Evolutionary conservation across 1,284 basidiomycete species (phyloP).

Genomic region (Malassezia sp.): DNA sequence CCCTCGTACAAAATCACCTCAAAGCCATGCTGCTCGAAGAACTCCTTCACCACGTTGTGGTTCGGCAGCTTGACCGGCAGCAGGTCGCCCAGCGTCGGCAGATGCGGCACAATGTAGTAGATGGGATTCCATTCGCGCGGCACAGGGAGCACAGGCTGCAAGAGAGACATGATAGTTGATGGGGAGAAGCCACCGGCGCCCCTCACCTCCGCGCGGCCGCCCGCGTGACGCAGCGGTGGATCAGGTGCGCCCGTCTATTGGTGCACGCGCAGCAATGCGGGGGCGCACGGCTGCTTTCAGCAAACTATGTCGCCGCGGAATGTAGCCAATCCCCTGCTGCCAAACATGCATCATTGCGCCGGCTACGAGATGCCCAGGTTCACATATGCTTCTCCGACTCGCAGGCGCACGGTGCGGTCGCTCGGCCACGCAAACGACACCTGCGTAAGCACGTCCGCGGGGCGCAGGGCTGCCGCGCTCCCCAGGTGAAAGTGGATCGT

Average conservation of each 20-base stretch:
- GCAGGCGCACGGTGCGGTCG: conserved; percentile 28
- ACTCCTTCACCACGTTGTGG: background rate
- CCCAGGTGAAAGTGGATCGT: conserved; percentile 35
- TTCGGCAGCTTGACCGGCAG: background rate
- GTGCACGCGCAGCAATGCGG: too few species aligned
- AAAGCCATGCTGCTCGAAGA: background rate
- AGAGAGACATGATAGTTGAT: too few species aligned
- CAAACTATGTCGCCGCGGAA: too few species aligned
- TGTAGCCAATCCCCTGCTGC: too few species aligned
- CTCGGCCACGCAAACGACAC: conserved; percentile 35
- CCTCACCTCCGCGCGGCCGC: background rate
- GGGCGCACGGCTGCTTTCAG: too few species aligned
- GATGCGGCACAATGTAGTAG: background rate
- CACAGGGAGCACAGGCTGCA: conserved; percentile 5
- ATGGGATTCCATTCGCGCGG: background rate
- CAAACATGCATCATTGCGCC: too few species aligned
- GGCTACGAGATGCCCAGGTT: conserved; percentile 29
- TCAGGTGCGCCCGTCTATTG: too few species aligned
- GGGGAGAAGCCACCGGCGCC: background rate
- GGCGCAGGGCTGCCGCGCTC: conserved; percentile 11
- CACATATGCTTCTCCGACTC: conserved; percentile 31
- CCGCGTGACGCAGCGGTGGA: background rate
- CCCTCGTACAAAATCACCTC: conserved; percentile 1
- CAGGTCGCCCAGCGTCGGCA: conserved; percentile 6
- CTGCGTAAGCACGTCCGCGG: background rate